A percentile compares a stretch with the other conserved stretches of the same genome.
Conservation (phyloP, 371 early-diverging fungal species). For the Parasitella parasitica region DNA sequence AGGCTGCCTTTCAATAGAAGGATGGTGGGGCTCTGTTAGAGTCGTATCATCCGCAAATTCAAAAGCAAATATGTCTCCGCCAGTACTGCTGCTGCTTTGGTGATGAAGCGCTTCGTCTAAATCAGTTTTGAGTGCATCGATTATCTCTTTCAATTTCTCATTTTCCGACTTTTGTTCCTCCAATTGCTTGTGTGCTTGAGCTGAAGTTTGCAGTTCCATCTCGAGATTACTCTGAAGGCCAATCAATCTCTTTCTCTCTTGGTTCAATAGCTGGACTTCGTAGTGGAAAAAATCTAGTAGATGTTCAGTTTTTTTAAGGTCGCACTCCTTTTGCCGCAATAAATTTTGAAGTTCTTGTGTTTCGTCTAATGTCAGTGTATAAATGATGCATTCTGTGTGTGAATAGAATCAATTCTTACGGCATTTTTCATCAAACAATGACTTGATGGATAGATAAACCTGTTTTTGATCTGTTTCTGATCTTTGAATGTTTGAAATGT, state of each 20-base stretch:
- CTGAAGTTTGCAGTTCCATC: slow-evolving; percentile 39
- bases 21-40: neutral
- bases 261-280: slow-evolving; percentile 36
- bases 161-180: slow-evolving; percentile 54
- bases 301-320: slow-evolving; percentile 37
- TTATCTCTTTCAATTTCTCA: slow-evolving; percentile 47
- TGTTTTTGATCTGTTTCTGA: slow-evolving; percentile 54
- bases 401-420: slow-evolving; percentile 25
- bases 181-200: slow-evolving; percentile 44
- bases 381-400: neutral
- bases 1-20: neutral
- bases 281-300: slow-evolving; percentile 31
- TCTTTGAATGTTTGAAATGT: slow-evolving; percentile 46
- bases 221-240: slow-evolving; percentile 41
- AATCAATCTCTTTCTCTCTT: slow-evolving; percentile 45
- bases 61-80: neutral
- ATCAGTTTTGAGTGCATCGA: slow-evolving; percentile 47
- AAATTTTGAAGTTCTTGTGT: slow-evolving; percentile 48
- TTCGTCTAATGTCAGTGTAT: slow-evolving; percentile 31
- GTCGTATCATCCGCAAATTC: neutral
- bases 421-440: slow-evolving; percentile 54
- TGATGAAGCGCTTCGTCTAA: slow-evolving; percentile 39
- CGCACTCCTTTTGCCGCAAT: slow-evolving; percentile 44
- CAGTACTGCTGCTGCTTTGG: slow-evolving; percentile 10
- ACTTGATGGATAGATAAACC: slow-evolving; percentile 44